Percentiles rank a stretch among this genome's conserved stretches.
phyloP scores from a whole-genome alignment of 1,139 yeast genomes.

The Saccharomyces hybrid region DNA sequence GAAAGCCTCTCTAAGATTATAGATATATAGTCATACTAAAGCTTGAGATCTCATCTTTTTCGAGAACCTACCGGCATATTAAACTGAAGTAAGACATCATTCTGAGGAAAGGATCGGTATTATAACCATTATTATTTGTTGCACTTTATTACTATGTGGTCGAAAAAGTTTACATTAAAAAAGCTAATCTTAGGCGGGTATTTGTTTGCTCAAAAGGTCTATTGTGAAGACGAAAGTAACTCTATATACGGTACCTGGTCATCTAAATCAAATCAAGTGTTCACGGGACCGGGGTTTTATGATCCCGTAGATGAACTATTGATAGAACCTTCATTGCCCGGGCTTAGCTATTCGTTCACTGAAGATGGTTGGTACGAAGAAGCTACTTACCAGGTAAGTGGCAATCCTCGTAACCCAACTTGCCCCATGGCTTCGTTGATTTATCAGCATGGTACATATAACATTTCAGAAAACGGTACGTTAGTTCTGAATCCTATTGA shows the following conservation, averaged over 20 bases:
- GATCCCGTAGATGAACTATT: conserved; percentile 92
- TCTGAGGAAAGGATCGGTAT: neutral
- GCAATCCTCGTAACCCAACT: conserved; percentile 65
- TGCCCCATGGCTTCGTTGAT: conserved; percentile 80
- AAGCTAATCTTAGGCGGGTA: neutral
- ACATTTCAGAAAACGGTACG: conserved; percentile 56
- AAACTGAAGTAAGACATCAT: neutral
- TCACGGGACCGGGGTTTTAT: conserved; percentile 94
- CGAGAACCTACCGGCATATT: neutral
- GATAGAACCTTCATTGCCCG: conserved; percentile 93
- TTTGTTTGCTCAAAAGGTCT: neutral
- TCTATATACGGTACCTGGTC: conserved; percentile 85
- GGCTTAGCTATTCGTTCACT: conserved; percentile 87
- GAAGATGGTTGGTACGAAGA: conserved; percentile 86
- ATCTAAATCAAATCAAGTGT: conserved; percentile 85
- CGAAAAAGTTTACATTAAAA: neutral
- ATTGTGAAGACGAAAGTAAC: neutral
- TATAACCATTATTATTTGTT: neutral
- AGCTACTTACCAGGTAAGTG: conserved; percentile 71
- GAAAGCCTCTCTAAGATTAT: neutral
- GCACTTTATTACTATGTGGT: neutral
- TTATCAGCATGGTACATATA: conserved; percentile 84
- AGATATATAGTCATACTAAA: neutral
- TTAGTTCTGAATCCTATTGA: conserved; percentile 62
- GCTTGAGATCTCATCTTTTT: neutral